Conservation (phyloP, 2,329 filamentous ascomycete species). For the Xylariaceae sp. region DNA sequence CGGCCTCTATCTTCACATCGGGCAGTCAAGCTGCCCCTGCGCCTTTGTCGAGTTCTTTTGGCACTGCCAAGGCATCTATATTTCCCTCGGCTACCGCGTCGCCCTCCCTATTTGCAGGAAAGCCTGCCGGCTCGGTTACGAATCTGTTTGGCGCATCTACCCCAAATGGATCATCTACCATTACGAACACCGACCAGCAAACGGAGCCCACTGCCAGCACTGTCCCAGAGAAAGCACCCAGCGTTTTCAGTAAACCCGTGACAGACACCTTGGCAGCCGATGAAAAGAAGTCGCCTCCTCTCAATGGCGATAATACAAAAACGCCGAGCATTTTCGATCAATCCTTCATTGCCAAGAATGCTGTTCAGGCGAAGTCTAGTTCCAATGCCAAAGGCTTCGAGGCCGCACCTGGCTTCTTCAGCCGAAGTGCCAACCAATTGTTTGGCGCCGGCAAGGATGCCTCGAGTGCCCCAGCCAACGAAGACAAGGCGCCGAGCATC, state of each 20-base stretch:
- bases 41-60: slow-evolving; percentile 19
- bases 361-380: slow-evolving; percentile 7
- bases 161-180: not conserved
- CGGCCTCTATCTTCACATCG: slow-evolving; percentile 19
- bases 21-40: slow-evolving; percentile 8
- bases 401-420: slow-evolving; percentile 21
- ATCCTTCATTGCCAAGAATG: slow-evolving; percentile 12
- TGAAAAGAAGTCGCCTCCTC: slow-evolving; percentile 5
- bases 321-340: slow-evolving; percentile 15
- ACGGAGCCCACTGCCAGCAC: slow-evolving; percentile 6
- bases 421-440: slow-evolving; percentile 17
- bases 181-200: slow-evolving; percentile 9
- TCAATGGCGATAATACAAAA: not conserved
- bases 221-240: slow-evolving; percentile 5
- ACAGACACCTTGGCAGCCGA: not conserved
- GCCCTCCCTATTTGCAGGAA: slow-evolving; percentile 24
- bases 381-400: not conserved
- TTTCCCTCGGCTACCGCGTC: slow-evolving; percentile 16
- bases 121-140: too few relatives aligned
- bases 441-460: slow-evolving; percentile 7
- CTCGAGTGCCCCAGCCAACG: too few relatives aligned
- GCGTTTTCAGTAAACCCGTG: slow-evolving; percentile 9
- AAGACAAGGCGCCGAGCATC: too few relatives aligned
- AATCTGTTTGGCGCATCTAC: slow-evolving; percentile 15
- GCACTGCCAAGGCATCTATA: slow-evolving; percentile 17